Base-by-base conservation (phyloP, 176 grass and related monocot species). In the Triticum turgidum region DNA sequence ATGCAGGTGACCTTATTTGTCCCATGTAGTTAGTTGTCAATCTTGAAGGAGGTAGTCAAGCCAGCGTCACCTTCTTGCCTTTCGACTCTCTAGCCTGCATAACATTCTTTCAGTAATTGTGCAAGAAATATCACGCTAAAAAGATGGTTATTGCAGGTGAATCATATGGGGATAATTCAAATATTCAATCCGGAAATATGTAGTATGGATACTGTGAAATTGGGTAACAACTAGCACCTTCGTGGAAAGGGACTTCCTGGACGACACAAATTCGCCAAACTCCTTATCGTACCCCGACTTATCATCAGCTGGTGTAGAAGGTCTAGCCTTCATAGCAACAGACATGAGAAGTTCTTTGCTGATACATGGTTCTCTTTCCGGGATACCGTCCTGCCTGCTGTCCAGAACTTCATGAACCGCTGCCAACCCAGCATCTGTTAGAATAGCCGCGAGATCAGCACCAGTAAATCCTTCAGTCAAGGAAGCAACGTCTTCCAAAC, bases 401-500 rank as follows among this genome's bases (percentile, higher is more conserved):
- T 95, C 96, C 54, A 98, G 85, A 90, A 94, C 20, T 88, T 95
- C 85, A 89, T 95, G 90, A 84, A 95, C 88, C 35, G 93, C 94
- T 76, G 93, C 93, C 76, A 98, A 79, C 79, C 90, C 90, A 84
- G 90, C 90, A 84, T 98, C 93, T 1, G 90, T 91, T 37, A 98
- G 83, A 69, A 98, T 92, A 75, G 93, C 91, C 21, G 91, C 90
- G 1, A 98, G 96, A 83, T 95, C 96, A 44, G 96, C 93, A 89
- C 96, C 93, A 44, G 90, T 95, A 92, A 95, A 98, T 45, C 96
- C 93, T 86, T 98, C 91, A 29, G 96, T 98, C 61, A 92, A 79
- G 80, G 88, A 94, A 87, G 93, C 93, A 84, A 95, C 45, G 3
- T 90, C 90, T 89, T 94, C 93, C 52, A 98, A 81, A 82, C 65